Evolutionary conservation across 2,329 filamentous ascomycete species (phyloP).

Genomic region (Aureobasidium melanogenum): DNA sequence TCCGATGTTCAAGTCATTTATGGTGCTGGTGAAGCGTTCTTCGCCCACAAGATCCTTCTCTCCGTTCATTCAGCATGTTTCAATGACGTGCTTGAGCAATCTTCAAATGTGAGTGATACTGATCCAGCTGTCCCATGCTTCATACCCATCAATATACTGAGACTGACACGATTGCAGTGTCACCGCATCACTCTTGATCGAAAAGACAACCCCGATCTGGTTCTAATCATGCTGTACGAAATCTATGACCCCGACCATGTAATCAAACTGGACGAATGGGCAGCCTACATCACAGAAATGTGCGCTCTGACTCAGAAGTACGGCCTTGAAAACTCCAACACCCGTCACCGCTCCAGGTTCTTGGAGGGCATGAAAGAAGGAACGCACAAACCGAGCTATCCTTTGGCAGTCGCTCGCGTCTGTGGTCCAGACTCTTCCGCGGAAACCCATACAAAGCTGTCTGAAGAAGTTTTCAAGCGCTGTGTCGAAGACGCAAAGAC

Average conservation of each 20-base stretch:
- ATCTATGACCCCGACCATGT: background rate
- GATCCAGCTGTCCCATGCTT: background rate
- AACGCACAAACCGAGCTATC: background rate
- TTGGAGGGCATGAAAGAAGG: background rate
- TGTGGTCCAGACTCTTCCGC: background rate
- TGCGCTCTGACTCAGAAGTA: background rate
- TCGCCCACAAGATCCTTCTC: background rate
- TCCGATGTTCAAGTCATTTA: background rate
- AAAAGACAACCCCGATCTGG: background rate
- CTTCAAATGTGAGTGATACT: background rate
- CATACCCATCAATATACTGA: background rate
- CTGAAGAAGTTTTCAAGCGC: background rate
- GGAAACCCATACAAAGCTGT: background rate
- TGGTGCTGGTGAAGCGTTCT: background rate
- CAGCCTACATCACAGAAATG: background rate
- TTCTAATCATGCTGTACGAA: background rate
- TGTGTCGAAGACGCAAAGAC: background rate
- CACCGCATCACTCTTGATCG: background rate
- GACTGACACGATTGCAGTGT: background rate
- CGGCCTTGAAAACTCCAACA: background rate
- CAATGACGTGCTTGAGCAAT: background rate
- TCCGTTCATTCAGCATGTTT: background rate
- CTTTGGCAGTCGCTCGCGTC: background rate
- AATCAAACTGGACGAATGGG: background rate
- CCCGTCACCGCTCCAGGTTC: background rate